phyloP scores from a whole-genome alignment of 257 asterid genomes.

The Verbascum thapsus region DNA sequence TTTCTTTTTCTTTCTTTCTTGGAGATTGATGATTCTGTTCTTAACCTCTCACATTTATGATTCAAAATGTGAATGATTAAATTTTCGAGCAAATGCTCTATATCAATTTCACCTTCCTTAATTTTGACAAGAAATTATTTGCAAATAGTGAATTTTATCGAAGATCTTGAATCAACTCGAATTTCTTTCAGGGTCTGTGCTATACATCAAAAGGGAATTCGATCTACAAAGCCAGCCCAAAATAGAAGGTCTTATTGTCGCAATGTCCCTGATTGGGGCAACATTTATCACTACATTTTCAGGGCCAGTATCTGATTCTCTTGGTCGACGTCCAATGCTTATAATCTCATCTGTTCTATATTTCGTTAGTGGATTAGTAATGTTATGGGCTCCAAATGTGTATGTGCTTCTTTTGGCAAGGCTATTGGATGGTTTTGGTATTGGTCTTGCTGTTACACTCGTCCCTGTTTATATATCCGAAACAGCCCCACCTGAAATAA shows the following conservation, averaged over 20 bases:
- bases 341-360: slow-evolving; percentile 75
- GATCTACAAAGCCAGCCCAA: slow-evolving; percentile 71
- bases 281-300: slow-evolving; percentile 87
- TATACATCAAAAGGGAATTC: slow-evolving; percentile 88
- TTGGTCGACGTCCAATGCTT: slow-evolving; percentile 97
- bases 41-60: too few species aligned
- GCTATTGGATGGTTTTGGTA: slow-evolving; percentile 90
- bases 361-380: slow-evolving; percentile 78
- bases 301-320: slow-evolving; percentile 73
- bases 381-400: slow-evolving; percentile 95
- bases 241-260: slow-evolving; percentile 90
- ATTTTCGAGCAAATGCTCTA: too few species aligned
- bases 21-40: too few species aligned
- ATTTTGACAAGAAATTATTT: too few species aligned
- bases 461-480: slow-evolving; percentile 93
- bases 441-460: slow-evolving; percentile 90
- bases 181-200: slow-evolving; percentile 90
- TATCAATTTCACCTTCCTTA: too few species aligned
- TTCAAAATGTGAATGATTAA: too few species aligned
- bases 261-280: slow-evolving; percentile 91
- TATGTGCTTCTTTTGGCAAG: slow-evolving; percentile 80
- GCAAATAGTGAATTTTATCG: too few species aligned
- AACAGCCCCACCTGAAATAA: slow-evolving; percentile 91
- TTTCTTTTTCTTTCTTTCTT: too few species aligned
- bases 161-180: slow-evolving; percentile 31